Conservation (phyloP, 192 early-diverging fungal species). For the Coemansia sp. region DNA sequence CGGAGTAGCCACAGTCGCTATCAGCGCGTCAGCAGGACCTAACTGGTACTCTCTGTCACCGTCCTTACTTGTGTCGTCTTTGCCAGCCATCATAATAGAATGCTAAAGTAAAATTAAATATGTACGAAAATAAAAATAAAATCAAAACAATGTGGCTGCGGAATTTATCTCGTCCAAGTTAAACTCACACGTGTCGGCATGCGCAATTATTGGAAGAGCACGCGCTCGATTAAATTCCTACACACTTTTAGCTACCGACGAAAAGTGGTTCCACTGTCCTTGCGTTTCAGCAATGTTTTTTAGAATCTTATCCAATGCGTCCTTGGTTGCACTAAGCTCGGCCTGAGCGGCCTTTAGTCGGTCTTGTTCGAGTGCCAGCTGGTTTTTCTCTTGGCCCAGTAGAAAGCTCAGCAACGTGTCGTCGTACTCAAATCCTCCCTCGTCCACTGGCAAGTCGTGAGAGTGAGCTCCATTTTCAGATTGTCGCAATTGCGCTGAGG, state of each 20-base stretch:
- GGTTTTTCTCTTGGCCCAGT: conserved; percentile 32
- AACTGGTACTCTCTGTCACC: conserved; percentile 10
- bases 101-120: not conserved
- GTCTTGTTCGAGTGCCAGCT: conserved; percentile 25
- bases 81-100: not conserved
- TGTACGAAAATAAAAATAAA: not conserved
- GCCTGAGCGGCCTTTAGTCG: conserved; percentile 19
- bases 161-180: not conserved
- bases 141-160: not conserved
- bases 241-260: conserved; percentile 17
- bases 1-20: not conserved
- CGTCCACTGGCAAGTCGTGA: conserved; percentile 18
- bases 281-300: conserved; percentile 22
- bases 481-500: not conserved
- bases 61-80: not conserved
- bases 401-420: conserved; percentile 25
- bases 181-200: not conserved
- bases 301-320: conserved; percentile 10
- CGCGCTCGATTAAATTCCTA: not conserved
- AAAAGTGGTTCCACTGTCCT: conserved; percentile 37
- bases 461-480: not conserved
- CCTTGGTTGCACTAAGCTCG: conserved; percentile 7
- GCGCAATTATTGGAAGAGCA: not conserved
- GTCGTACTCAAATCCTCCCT: conserved; percentile 27
- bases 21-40: not conserved